These are phyloP conservation scores for Polygonum maritimum DNA, from an alignment of 148 eudicot genomes.

Conservation along the genomic window DNA sequence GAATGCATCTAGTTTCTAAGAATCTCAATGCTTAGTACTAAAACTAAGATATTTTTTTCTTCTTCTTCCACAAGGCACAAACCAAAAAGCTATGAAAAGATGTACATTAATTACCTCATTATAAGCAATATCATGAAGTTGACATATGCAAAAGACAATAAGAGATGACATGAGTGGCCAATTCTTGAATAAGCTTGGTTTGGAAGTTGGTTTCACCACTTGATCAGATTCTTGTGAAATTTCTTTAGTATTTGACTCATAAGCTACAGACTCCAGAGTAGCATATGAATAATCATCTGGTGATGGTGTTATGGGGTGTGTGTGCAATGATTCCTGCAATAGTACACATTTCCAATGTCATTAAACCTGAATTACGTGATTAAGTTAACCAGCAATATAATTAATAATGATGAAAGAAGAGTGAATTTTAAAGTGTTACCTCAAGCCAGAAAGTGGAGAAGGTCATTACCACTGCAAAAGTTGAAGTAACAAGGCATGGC, in stretches of 20 bases:
- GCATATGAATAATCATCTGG: constrained; percentile 25
- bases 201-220: constrained; percentile 18
- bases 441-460: constrained; percentile 63
- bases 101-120: constrained; percentile 41
- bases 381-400: background rate
- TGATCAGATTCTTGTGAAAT: constrained; percentile 11
- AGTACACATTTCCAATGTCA: background rate
- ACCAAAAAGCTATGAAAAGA: background rate
- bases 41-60: background rate
- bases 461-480: constrained; percentile 43
- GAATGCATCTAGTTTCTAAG: no score
- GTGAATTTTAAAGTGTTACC: constrained; percentile 26
- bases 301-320: constrained; percentile 23
- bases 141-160: constrained; percentile 65
- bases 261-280: constrained; percentile 30
- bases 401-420: background rate
- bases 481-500: constrained; percentile 69
- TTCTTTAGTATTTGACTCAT: constrained; percentile 6
- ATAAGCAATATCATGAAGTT: constrained; percentile 92
- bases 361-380: background rate
- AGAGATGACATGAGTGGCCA: constrained; percentile 92
- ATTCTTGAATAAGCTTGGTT: constrained; percentile 48
- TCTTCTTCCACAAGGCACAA: background rate
- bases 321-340: constrained; percentile 75
- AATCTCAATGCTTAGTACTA: no score